Percentiles rank a stretch among this genome's conserved stretches.
Evolutionary conservation across 2,329 filamentous ascomycete genomes (phyloP).

Genomic region (Dryadomyces sulphureus): DNA sequence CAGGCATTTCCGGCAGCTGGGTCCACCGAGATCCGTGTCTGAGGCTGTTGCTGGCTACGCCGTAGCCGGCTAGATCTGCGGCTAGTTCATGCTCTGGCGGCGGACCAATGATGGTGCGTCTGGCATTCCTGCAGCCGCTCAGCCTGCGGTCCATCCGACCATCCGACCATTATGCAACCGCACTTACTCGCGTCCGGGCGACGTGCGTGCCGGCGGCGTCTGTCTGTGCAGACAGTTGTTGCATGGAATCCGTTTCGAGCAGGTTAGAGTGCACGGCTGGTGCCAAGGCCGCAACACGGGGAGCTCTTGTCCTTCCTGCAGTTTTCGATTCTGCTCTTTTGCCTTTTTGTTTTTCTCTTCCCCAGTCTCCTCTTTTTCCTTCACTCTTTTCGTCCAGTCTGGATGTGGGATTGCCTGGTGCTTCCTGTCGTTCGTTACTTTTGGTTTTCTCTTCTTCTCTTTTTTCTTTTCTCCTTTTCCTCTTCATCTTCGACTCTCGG

Average conservation of each 20-base stretch:
- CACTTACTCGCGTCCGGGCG: no score
- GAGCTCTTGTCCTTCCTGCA: no score
- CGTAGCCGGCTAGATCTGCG: neutral
- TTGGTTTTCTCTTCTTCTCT: neutral
- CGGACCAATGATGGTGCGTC: no score
- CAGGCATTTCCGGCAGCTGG: neutral
- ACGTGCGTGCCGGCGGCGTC: no score
- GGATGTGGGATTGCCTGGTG: no score
- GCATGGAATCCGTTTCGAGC: neutral
- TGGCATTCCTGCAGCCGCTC: no score
- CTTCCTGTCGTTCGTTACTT: no score
- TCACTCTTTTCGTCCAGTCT: neutral
- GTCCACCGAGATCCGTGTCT: neutral
- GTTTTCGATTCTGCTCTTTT: neutral
- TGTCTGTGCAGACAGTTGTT: neutral
- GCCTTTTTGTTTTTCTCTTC: neutral
- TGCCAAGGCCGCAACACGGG: no score
- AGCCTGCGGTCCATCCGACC: no score
- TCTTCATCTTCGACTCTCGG: neutral
- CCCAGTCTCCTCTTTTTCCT: neutral
- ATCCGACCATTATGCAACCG: no score
- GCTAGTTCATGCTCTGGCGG: neutral
- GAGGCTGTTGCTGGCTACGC: no score
- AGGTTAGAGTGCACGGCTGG: no score
- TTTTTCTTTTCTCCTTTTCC: neutral